Evolutionary conservation across 2,329 filamentous ascomycete genomes (phyloP), one percentile per base, ranked within the genome.

Genomic region (Penicillium sp.): DNA sequence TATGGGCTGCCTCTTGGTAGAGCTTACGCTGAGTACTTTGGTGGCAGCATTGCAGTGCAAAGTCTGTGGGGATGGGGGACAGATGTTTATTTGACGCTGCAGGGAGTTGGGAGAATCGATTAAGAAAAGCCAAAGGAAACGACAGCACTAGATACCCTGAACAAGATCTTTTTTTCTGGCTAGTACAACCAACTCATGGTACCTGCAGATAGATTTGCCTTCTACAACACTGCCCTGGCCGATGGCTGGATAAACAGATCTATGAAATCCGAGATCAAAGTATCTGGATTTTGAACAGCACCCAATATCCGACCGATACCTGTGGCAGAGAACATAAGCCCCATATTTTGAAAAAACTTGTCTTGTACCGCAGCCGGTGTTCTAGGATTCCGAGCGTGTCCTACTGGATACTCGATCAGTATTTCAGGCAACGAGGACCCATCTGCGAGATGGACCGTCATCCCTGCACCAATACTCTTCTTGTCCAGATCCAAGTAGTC

Each of bases 11-110:
- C 94, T 1, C 77, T 99, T 23, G 92, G 92, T 53, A 84, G 94
- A 61, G 93, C 94, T 0, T 99, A 99, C 71, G 94, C 94, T 0
- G 93, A 99, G 78, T 99, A 97, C 69, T 99, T 99, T 80, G 94
- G 94, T 2, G 94, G 94, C 0, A 93, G 93, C 3, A 94, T 99
- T 58, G 88, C 88, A 5, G 88, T 99, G n/a, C 93, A 99, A 81
- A 97, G 91, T 72, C 77, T 97, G 47, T 94, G 91, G 80, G 93
- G 94, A 4, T 99, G 94, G 94, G 94, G 87, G 0, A 87, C 85
- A 3, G 86, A 88, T 76, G 85, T 87, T 1, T 88, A 88, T 73
- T 71, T 88, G 54, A 86, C 82, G 50, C 67, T 88, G 62, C 78
- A 84, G 63, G 85, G 85, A 0, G 84, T 88, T 54, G 85, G 84